A percentile compares a stretch with the other conserved stretches of the same genome.
phyloP scores from a whole-genome alignment of 2,329 filamentous ascomycete genomes.

The Pezizomycotina sp. region DNA sequence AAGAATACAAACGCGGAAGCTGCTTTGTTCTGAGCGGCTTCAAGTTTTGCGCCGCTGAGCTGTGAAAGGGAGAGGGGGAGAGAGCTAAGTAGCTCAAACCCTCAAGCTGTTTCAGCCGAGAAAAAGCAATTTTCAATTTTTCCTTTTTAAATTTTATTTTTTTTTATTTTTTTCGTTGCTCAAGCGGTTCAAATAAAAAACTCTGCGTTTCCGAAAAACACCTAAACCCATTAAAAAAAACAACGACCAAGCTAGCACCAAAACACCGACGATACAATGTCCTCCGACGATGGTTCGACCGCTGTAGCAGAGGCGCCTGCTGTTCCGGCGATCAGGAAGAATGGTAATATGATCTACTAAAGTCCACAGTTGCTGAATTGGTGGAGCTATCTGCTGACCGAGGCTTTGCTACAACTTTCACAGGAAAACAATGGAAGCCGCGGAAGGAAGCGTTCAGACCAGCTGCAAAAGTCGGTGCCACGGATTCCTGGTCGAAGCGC shows the following conservation, averaged over 20 bases:
- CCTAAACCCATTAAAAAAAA: conserved; percentile 2
- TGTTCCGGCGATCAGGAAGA: conserved; percentile 58
- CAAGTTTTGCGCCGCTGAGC: no score
- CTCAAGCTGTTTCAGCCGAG: no score
- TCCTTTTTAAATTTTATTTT: no score
- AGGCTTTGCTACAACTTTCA: conserved; percentile 19
- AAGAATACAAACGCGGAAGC: no score
- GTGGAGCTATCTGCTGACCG: conserved; percentile 5
- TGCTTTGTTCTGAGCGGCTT: no score
- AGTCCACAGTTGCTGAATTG: background rate
- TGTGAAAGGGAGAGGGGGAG: no score
- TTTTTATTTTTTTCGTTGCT: no score
- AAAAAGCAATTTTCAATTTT: no score
- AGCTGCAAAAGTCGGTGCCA: conserved; percentile 38
- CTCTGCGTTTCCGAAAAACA: conserved; percentile 1
- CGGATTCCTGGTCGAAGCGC: conserved; percentile 60
- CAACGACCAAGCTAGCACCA: conserved; percentile 5
- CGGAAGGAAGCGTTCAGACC: conserved; percentile 75
- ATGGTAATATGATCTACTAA: conserved; percentile 42
- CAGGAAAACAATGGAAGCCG: conserved; percentile 90
- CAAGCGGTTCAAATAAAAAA: conserved; percentile 3
- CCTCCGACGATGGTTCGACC: conserved; percentile 28
- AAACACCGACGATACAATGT: conserved; percentile 22
- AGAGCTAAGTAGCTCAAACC: no score
- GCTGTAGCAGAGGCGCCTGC: conserved; percentile 26